Evolutionary conservation across 1,284 basidiomycete species (phyloP), one percentile per base, ranked within the genome.

Genomic region (Cerioporus squamosus): DNA sequence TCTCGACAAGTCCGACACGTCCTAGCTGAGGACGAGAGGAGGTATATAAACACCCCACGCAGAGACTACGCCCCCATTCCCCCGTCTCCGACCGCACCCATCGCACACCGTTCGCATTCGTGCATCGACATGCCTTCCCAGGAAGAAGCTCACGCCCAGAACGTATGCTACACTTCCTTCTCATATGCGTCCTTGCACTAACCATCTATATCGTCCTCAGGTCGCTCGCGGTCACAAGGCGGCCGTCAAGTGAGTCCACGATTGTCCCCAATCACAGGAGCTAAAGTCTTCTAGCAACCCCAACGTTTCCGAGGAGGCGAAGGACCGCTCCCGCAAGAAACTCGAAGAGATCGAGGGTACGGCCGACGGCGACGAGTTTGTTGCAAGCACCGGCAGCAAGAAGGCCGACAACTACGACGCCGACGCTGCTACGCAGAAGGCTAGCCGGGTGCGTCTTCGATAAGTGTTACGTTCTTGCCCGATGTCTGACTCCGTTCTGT

Each of bases 251-350:
- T 59, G 36, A 3, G 52, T 33, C 5, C 2, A 26, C 17, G 9
- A 50, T n/a, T 7, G 22, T 3, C 24, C 22, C 1, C 6, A 15
- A 17, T 12, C 39, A 40, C 14, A 5, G 5, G 12, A 12, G 2
- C 24, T 14, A 24, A 6, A 2, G 0, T 14, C 17, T 9, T 15
- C 1, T 31, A 59, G 55, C 46, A 80, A 81, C 64, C 75, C 78
- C 7, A 75, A 72, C 55, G 74, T 75, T 22, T 76, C 74, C 31
- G 74, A 75, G 45, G 76, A 77, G 63, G 75, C 78, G 4, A 80
- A 79, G 64, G 73, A 72, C n/a, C 71, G 74, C 55, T 76, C 77
- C n/a, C 70, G 67, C 26, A 66, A 74, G 31, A 70, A 72, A 14
- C 67, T 79, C 8, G 68, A 77, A 10, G 69, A 73, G 9, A 60